Conservation (phyloP, 495 filamentous ascomycete genomes). For the Hypoxylon fuscum region DNA sequence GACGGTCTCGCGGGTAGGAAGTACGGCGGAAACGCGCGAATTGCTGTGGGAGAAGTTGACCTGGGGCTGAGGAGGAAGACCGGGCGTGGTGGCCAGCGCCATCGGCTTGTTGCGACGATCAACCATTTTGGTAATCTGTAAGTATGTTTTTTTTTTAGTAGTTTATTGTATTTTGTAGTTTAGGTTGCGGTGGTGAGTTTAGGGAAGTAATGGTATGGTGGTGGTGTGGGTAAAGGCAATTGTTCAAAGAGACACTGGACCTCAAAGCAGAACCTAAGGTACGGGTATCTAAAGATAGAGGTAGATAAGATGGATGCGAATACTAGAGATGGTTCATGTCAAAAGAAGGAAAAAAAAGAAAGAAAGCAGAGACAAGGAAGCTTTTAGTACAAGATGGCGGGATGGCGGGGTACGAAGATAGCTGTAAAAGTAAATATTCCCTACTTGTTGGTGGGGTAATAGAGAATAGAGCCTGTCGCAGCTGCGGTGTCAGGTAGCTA, state of each 20-base stretch:
- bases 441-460: conserved; percentile 38
- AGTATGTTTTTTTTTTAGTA: not conserved
- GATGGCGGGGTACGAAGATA: conserved; percentile 18
- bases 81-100: conserved; percentile 74
- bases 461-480: not conserved
- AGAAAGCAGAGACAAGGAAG: too few relatives aligned
- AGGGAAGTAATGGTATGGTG: too few relatives aligned
- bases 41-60: conserved; percentile 74
- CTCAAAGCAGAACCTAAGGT: too few relatives aligned
- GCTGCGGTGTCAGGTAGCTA: not conserved
- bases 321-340: too few relatives aligned
- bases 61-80: conserved; percentile 69
- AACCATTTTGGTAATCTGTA: conserved; percentile 63
- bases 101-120: conserved; percentile 84
- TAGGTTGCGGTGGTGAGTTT: not conserved
- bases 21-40: conserved; percentile 70
- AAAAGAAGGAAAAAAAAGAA: not conserved
- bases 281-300: too few relatives aligned
- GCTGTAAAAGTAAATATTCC: conserved; percentile 35
- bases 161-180: too few relatives aligned
- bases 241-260: too few relatives aligned
- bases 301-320: too few relatives aligned
- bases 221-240: too few relatives aligned
- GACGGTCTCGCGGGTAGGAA: conserved; percentile 87
- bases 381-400: too few relatives aligned